Conservation (phyloP, 2,329 filamentous ascomycete genomes). For the Torrubiella hemipterigena region DNA sequence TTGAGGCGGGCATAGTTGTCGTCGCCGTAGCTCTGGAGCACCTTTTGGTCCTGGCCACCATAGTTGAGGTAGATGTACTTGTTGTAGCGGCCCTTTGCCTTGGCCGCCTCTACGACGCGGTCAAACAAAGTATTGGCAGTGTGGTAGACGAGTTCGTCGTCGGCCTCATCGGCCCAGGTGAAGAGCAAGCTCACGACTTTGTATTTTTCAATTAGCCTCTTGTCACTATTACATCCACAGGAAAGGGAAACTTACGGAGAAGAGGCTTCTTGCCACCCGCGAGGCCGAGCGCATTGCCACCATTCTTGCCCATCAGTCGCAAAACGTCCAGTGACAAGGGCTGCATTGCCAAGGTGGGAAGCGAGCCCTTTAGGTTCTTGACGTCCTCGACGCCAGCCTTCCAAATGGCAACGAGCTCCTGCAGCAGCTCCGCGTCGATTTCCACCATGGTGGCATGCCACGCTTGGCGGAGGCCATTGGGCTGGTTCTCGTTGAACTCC, state of each 20-base stretch:
- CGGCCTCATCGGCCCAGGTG: constrained; percentile 15
- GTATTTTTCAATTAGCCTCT: background rate
- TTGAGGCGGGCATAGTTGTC: constrained; percentile 22
- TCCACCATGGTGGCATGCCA: constrained; percentile 11
- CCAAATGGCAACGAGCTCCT: constrained; percentile 11
- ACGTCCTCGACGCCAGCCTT: constrained; percentile 12
- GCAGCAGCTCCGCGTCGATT: constrained; percentile 10
- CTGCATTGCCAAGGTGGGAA: constrained; percentile 22
- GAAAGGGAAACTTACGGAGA: constrained; percentile 15
- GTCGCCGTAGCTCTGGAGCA: constrained; percentile 25
- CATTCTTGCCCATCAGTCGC: constrained; percentile 19
- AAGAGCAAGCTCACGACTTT: constrained; percentile 12
- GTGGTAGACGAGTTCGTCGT: constrained; percentile 20
- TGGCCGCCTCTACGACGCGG: constrained; percentile 14
- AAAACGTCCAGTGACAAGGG: constrained; percentile 26
- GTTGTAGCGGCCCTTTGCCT: constrained; percentile 18
- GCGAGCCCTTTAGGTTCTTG: constrained; percentile 10
- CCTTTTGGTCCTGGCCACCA: constrained; percentile 25
- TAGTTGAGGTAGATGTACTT: constrained; percentile 35
- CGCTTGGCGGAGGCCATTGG: constrained; percentile 12
- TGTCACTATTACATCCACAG: constrained; percentile 2
- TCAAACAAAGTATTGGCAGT: constrained; percentile 14
- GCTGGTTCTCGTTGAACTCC: constrained; percentile 12
- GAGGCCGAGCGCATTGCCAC: constrained; percentile 19
- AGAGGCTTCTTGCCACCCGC: too few species aligned